These are phyloP conservation scores for Rubia peregrina DNA, from an alignment of 305 asterid genomes.

Conservation along the genomic window DNA sequence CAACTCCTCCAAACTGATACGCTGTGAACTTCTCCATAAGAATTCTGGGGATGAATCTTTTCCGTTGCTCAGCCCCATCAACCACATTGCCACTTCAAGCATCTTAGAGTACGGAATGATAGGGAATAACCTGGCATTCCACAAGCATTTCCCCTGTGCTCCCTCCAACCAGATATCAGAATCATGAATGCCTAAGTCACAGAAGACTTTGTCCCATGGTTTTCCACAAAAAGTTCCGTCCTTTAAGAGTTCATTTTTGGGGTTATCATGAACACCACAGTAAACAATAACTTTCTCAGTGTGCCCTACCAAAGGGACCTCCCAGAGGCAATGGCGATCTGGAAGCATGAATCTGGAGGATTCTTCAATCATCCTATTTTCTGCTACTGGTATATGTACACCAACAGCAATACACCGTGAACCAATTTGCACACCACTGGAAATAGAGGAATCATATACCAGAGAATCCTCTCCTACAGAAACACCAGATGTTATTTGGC, in stretches of 20 bases:
- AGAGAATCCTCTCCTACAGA: conserved; percentile 89
- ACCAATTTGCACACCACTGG: conserved; percentile 72
- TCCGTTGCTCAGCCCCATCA: conserved; percentile 65
- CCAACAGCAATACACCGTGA: conserved; percentile 91
- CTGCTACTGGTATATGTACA: conserved; percentile 44
- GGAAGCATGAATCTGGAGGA: conserved; percentile 77
- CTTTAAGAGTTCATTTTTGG: conserved; percentile 49
- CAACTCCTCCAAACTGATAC: conserved; percentile 87
- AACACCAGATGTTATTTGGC: conserved; percentile 77
- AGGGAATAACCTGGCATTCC: conserved; percentile 91
- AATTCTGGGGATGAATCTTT: conserved; percentile 31
- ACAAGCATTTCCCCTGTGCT: conserved; percentile 60
- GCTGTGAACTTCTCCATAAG: conserved; percentile 62
- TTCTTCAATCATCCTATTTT: conserved; percentile 22
- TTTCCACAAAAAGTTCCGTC: conserved; percentile 92
- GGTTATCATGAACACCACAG: conserved; percentile 95
- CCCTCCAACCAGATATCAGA: conserved; percentile 70
- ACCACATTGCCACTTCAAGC: conserved; percentile 77
- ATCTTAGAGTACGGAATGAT: conserved; percentile 62
- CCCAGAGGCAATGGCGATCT: conserved; percentile 98
- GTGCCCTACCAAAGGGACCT: conserved; percentile 76
- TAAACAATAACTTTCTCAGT: conserved; percentile 65
- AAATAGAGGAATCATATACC: conserved; percentile 73
- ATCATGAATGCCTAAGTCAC: conserved; percentile 65
- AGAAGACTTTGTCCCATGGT: conserved; percentile 82